Evolutionary conservation across 1,284 basidiomycete genomes (phyloP), one percentile per base, ranked within the genome.

Genomic region (Cryptococcus sp.): DNA sequence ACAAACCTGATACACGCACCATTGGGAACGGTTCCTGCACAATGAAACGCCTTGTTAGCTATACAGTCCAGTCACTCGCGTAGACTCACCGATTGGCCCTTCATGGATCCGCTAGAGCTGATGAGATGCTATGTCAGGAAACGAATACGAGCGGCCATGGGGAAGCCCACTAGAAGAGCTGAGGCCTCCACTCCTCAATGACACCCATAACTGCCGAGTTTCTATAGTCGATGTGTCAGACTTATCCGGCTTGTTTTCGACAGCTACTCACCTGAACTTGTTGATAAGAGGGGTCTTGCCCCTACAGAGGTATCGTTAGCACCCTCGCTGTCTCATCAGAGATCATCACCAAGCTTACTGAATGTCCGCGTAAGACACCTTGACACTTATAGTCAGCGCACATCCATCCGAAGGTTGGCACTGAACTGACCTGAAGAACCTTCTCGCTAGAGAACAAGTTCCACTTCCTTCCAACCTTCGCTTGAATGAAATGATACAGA

Each of bases 291-390:
- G 72, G 3, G 67, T 63, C 56, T 78, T 77, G 13, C 77, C 78
- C 59, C 75, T 76, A 47, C 13, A 35, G 31, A 13, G 15, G 19
- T 25, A 39, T 23, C n/a, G 45, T 31, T 6, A 44, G 20, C n/a
- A 17, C 39, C 3, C 5, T 23, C 19, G 27, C 53, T 42, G 42
- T 39, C 23, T 38, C 1, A 16, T 6, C 16, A 1, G 5, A 44
- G 11, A n/a, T 48, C 13, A n/a, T 38, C 25, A 35, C 16, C 3
- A 8, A 5, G 23, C 22, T 60, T 39, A 76, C 75, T 79, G 78
- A 45, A 78, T 77, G 53, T 74, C 74, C 38, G 76, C 78, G 46
- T 79, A 79, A 8, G 74, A 77, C 16, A 79, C 64, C 76, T 78
- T 56, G 3, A 23, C 11, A 25, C 41, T 16, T 4, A 47, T 23